Base-by-base conservation (phyloP, 2,329 filamentous ascomycete species). In the Monilinia vaccinii-corymbosi region DNA sequence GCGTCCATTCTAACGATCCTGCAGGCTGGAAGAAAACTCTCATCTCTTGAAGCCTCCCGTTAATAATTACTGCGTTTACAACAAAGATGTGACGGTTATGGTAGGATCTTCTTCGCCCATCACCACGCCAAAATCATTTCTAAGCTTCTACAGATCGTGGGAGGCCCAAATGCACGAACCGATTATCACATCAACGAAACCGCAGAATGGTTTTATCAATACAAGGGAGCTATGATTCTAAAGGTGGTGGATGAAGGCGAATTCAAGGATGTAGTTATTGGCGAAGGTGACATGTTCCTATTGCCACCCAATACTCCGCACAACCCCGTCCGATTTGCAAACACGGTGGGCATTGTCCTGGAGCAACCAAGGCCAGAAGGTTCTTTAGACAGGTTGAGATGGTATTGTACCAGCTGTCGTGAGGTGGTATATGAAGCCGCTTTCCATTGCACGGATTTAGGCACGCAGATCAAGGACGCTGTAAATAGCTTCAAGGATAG, bases 131-230 rank as follows among this genome's bases (percentile, higher is more conserved):
- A 28, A 14, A 45, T 55, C 60, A 63, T 28, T 34, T 34, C 46
- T 48, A 60, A 51, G 25, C 21, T 42, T 42, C 5, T n/a, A 11
- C 65, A 85, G 88, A 91, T 96, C 69, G 92, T 99, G 64, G 94
- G 94, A 72, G 94, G 94, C 14, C 94, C 94, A 70, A 97, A 97
- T 75, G 90, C 90, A 63, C 86, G 94, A 65, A 97, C 92, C 60
- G 94, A 97, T 79, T 99, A 97, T 79, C 94, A 97, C 81, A 93
- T 97, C 82, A 97, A 97, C 80, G 79, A 85, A 69, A 97, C 93
- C 0, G 86, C 94, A 14, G 94, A 97, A 75, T 97, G 92, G 87
- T 99, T 97, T 84, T 97, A 94, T 81, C 93, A 97, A 75, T 85
- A 96, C 81, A 86, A 86, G 69, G 94, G 94, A 66, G 86, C 87